These are phyloP conservation scores for Sclerotinia minor DNA, from an alignment of 2,329 filamentous ascomycete species.

Conservation along the genomic window DNA sequence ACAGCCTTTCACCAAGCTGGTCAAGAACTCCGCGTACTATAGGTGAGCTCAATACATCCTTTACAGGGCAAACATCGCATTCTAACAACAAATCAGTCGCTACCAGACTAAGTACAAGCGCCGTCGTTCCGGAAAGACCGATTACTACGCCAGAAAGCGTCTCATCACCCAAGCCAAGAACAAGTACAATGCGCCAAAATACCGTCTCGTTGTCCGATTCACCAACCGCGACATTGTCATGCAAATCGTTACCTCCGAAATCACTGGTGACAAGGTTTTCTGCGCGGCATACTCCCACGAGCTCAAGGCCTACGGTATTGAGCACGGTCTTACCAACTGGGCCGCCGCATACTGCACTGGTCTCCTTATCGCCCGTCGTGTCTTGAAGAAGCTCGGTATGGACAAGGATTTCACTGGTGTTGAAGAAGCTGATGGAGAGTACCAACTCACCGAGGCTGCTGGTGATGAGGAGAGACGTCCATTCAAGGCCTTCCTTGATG, in stretches of 20 bases:
- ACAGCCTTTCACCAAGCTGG: constrained; percentile 87
- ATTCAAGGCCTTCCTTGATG: constrained; percentile 99
- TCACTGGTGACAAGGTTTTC: constrained; percentile 97
- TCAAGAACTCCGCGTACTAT: constrained; percentile 99
- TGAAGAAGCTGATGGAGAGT: constrained; percentile 96
- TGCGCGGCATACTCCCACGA: constrained; percentile 92
- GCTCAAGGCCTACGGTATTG: constrained; percentile 95
- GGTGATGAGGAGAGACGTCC: constrained; percentile 89
- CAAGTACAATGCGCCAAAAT: constrained; percentile 99
- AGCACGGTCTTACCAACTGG: constrained; percentile 99
- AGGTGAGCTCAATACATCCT: constrained; percentile 62
- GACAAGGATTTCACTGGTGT: constrained; percentile 93
- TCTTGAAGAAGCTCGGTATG: constrained; percentile 93
- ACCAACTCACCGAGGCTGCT: constrained; percentile 88
- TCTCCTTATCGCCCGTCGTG: constrained; percentile 94
- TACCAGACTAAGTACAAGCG: constrained; percentile 99
- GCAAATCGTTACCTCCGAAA: constrained; percentile 96
- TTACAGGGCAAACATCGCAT: constrained; percentile 35
- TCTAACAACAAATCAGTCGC: constrained; percentile 59
- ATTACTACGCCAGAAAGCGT: constrained; percentile 99
- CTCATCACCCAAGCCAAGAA: constrained; percentile 99
- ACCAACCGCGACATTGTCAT: constrained; percentile 99
- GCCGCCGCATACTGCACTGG: constrained; percentile 94
- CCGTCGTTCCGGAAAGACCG: constrained; percentile 94
- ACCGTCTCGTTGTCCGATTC: constrained; percentile 98